Evolutionary conservation across 2,329 filamentous ascomycete species (phyloP).

Genomic region (Knufia petricola): DNA sequence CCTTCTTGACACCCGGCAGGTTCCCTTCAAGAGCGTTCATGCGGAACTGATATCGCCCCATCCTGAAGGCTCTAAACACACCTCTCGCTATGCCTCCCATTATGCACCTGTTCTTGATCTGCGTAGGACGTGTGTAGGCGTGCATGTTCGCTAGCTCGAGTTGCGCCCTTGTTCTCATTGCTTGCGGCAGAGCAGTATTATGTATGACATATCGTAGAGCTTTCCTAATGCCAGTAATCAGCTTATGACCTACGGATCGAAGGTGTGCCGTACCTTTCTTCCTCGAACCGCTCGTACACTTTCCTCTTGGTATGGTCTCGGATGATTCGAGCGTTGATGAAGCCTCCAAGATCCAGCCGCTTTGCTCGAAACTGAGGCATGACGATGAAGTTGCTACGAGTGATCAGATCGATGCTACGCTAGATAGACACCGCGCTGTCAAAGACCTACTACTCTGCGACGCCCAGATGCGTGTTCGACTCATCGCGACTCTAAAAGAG

Average conservation of each 20-base stretch:
- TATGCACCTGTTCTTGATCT: slow-evolving; percentile 89
- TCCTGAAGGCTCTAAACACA: slow-evolving; percentile 86
- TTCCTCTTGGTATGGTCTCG: slow-evolving; percentile 96
- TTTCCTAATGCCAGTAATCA: slow-evolving; percentile 53
- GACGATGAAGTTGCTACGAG: slow-evolving; percentile 26
- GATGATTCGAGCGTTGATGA: slow-evolving; percentile 74
- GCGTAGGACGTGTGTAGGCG: slow-evolving; percentile 83
- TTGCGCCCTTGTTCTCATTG: slow-evolving; percentile 82
- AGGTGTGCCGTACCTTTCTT: slow-evolving; percentile 59
- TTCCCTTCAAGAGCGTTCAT: slow-evolving; percentile 77
- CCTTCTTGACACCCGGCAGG: slow-evolving; percentile 87
- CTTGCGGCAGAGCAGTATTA: slow-evolving; percentile 74
- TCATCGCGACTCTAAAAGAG: background rate
- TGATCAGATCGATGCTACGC: background rate
- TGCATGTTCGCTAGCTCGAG: slow-evolving; percentile 92
- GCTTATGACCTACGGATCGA: background rate
- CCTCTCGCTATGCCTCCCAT: slow-evolving; percentile 81
- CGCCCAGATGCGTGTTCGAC: background rate
- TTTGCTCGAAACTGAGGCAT: slow-evolving; percentile 86
- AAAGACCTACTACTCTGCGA: background rate
- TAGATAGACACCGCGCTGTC: background rate
- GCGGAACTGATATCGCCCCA: slow-evolving; percentile 86
- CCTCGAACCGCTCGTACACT: slow-evolving; percentile 76
- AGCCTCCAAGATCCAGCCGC: slow-evolving; percentile 80
- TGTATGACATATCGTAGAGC: slow-evolving; percentile 85